phyloP scores from a whole-genome alignment of 1,284 basidiomycete species.

The Boletus semigastroideus region DNA sequence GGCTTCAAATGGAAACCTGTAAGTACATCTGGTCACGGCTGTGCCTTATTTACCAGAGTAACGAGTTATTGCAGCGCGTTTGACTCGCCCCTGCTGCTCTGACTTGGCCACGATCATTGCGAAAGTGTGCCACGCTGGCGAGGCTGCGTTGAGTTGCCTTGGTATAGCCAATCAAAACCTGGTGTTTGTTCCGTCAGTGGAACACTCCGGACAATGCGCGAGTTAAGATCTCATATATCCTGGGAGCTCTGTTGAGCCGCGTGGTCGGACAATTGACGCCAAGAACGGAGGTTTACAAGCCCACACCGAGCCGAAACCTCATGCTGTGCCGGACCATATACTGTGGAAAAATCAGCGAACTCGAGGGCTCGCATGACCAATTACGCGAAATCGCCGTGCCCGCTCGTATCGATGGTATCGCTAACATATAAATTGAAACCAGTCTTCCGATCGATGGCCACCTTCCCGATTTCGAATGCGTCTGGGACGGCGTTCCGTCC shows the following conservation, averaged over 20 bases:
- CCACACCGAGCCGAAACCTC: constrained; percentile 2
- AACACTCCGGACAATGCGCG: constrained; percentile 3
- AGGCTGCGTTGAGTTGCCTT: constrained; percentile 9
- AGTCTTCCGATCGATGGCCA: constrained; percentile 18
- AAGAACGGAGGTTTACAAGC: constrained; percentile 6
- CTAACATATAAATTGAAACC: constrained; percentile 29
- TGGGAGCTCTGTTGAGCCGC: constrained; percentile 13
- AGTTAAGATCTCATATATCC: constrained; percentile 16
- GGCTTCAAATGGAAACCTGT: too few relatives aligned
- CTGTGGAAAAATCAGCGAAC: neutral
- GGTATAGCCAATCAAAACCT: constrained; percentile 17
- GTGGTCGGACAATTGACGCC: constrained; percentile 20
- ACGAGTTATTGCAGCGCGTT: neutral
- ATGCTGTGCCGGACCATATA: constrained; percentile 16
- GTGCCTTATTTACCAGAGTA: constrained; percentile 10
- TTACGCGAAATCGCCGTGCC: constrained; percentile 27
- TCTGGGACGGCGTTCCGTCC: constrained; percentile 24
- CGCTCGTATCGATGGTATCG: constrained; percentile 22
- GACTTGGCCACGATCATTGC: constrained; percentile 29
- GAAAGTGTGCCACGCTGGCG: constrained; percentile 10
- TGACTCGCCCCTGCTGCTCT: neutral
- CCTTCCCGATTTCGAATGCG: constrained; percentile 19
- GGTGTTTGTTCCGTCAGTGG: constrained; percentile 11
- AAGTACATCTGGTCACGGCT: constrained; percentile 10
- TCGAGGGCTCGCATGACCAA: constrained; percentile 11